These are phyloP conservation scores for Tetradesmus obliquus DNA, from an alignment of 139 green algal species.

Conservation along the genomic window DNA sequence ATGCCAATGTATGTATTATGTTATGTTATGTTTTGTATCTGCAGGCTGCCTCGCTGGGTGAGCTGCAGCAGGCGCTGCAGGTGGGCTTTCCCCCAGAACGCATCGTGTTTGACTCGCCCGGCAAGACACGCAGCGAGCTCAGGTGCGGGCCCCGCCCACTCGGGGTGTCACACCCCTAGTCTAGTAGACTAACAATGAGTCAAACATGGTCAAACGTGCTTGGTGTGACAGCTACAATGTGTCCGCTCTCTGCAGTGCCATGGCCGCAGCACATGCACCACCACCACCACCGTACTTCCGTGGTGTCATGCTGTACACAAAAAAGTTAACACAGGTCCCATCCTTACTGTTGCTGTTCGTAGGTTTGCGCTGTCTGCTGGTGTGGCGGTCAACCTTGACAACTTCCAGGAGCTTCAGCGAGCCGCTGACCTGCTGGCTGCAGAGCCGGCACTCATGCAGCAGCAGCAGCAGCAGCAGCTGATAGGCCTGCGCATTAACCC, in stretches of 20 bases:
- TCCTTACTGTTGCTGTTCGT: background rate
- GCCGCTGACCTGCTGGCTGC: conserved; percentile 37
- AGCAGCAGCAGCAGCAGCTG: background rate
- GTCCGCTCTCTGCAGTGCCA: no score
- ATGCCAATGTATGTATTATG: background rate
- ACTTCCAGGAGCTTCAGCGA: conserved; percentile 50
- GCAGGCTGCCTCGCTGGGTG: conserved; percentile 56
- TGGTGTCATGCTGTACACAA: no score
- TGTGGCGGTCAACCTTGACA: conserved; percentile 57
- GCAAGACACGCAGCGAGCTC: conserved; percentile 52
- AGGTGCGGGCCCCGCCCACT: background rate
- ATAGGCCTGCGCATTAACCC: conserved; percentile 57
- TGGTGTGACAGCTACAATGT: no score
- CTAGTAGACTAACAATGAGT: no score
- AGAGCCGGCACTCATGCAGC: background rate
- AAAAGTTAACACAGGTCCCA: no score
- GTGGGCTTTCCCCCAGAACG: conserved; percentile 51
- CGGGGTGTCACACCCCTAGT: no score
- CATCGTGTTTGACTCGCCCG: conserved; percentile 58
- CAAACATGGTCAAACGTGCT: no score
- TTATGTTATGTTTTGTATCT: background rate
- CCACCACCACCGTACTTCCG: no score
- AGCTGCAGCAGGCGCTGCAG: conserved; percentile 53
- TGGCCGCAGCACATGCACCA: no score
- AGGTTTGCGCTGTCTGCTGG: conserved; percentile 42